Evolutionary conservation across 2,329 filamentous ascomycete species (phyloP), one percentile per base, ranked within the genome.

Genomic region (Xylariales sp.): DNA sequence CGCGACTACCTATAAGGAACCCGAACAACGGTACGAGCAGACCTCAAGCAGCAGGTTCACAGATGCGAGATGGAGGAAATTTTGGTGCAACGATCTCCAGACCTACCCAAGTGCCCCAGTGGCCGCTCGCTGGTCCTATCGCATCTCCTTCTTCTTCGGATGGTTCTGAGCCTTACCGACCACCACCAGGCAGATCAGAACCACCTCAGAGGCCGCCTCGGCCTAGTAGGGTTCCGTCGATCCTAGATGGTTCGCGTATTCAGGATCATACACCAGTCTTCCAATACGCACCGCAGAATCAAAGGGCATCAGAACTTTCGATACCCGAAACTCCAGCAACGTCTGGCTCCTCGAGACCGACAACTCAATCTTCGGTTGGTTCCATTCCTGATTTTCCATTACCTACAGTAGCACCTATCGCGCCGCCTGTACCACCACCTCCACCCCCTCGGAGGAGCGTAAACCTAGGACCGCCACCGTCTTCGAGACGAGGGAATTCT

Each of bases 331-430:
- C 72, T 1, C 65, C 68, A 5, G 44, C 53, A 43, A 72, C 73
- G 3, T 69, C 65, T n/a, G n/a, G n/a, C 4, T 62, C 70, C 29
- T 75, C 74, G 31, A 70, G 74, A n/a, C 62, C 64, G 11, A 78
- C 76, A 1, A 76, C 73, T 4, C 51, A 72, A 10, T 76, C 73
- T 3, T 74, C 73, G 2, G 65, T 73, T 14, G 77, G 70, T 24
- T 73, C 77, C 3, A 78, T 82, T 44, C 76, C 78, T 4, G 78
- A 83, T 46, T 78, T 79, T 42, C 75, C 74, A 3, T 51, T 74
- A 6, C 71, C 73, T 4, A 57, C 60, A 11, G 57, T 59, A 52
- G 4, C 43, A n/a, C n/a, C n/a, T n/a, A n/a, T n/a, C n/a, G n/a
- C n/a, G n/a, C n/a, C n/a, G n/a, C n/a, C n/a, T n/a, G n/a, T n/a